phyloP scores from a whole-genome alignment of 2,329 filamentous ascomycete genomes.

The Stachybotrys echinatus region DNA sequence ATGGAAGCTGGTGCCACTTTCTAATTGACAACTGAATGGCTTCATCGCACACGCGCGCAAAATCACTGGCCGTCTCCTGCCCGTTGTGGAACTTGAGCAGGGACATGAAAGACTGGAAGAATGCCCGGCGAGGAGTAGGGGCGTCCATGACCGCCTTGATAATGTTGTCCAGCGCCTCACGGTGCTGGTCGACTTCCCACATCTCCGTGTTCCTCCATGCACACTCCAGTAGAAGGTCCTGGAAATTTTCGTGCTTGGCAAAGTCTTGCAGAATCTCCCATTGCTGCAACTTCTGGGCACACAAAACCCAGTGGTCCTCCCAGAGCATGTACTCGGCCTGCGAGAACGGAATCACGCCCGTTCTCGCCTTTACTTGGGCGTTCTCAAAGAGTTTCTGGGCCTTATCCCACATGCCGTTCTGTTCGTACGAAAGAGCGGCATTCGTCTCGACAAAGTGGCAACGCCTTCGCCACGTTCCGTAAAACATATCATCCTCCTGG shows the following conservation, averaged over 20 bases:
- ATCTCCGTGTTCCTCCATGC: slow-evolving; percentile 94
- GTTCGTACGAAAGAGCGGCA: slow-evolving; percentile 93
- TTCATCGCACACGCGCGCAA: slow-evolving; percentile 88
- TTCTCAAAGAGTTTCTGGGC: slow-evolving; percentile 95
- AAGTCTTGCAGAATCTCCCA: slow-evolving; percentile 98
- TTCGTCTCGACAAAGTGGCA: slow-evolving; percentile 98
- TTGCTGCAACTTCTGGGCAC: slow-evolving; percentile 95
- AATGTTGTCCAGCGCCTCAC: slow-evolving; percentile 84
- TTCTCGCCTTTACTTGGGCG: slow-evolving; percentile 94
- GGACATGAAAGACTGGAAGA: slow-evolving; percentile 98
- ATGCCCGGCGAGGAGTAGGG: slow-evolving; percentile 85
- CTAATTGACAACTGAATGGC: slow-evolving; percentile 94
- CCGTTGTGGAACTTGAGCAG: slow-evolving; percentile 91
- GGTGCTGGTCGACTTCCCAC: slow-evolving; percentile 81
- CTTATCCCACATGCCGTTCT: slow-evolving; percentile 99
- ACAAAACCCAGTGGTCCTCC: slow-evolving; percentile 99
- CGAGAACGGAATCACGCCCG: slow-evolving; percentile 92
- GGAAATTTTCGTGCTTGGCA: slow-evolving; percentile 97
- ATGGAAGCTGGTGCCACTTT: slow-evolving; percentile 98
- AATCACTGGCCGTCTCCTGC: slow-evolving; percentile 72
- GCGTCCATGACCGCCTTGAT: slow-evolving; percentile 98
- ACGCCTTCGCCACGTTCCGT: slow-evolving; percentile 90
- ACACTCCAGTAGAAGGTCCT: slow-evolving; percentile 90
- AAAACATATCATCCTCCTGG: slow-evolving; percentile 95
- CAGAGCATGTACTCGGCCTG: slow-evolving; percentile 97